A percentile compares a stretch with the other conserved stretches of the same genome.
phyloP scores from a whole-genome alignment of 2,329 filamentous ascomycete genomes.

The Aspergillus calidoustus region DNA sequence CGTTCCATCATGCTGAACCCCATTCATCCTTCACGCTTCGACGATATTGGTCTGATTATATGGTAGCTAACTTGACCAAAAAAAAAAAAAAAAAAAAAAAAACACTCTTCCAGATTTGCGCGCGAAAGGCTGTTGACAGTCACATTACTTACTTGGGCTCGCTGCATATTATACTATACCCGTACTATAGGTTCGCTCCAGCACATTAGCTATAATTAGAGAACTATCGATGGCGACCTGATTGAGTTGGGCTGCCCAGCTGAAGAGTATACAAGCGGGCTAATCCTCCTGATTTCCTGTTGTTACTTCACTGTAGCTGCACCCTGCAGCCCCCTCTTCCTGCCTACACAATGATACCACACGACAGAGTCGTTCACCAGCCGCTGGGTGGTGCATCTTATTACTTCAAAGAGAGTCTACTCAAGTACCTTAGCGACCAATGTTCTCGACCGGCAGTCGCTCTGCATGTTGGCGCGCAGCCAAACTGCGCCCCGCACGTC shows the following conservation, averaged over 20 bases:
- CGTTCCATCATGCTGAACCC: no score
- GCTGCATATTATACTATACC: neutral
- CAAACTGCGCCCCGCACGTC: conserved; percentile 23
- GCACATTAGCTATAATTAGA: neutral
- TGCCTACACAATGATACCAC: neutral
- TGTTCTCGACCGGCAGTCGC: conserved; percentile 11
- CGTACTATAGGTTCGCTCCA: neutral
- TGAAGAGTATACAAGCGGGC: neutral
- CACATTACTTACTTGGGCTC: neutral
- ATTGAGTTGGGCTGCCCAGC: neutral
- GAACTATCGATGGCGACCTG: neutral
- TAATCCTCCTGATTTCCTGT: neutral
- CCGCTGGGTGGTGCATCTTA: conserved; percentile 22
- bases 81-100: no score
- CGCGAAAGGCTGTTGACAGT: no score
- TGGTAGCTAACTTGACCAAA: no score
- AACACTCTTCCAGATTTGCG: no score
- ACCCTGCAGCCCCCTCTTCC: neutral
- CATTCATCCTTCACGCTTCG: no score
- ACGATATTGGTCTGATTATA: no score
- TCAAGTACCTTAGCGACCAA: conserved; percentile 16
- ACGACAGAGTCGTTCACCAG: conserved; percentile 16
- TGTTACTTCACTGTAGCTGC: neutral
- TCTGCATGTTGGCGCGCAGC: conserved; percentile 22
- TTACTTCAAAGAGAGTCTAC: conserved; percentile 19